Percentiles rank a stretch among this genome's conserved stretches.
These are phyloP conservation scores for Polygonum aviculare DNA, from an alignment of 148 eudicot species.

Conservation along the genomic window DNA sequence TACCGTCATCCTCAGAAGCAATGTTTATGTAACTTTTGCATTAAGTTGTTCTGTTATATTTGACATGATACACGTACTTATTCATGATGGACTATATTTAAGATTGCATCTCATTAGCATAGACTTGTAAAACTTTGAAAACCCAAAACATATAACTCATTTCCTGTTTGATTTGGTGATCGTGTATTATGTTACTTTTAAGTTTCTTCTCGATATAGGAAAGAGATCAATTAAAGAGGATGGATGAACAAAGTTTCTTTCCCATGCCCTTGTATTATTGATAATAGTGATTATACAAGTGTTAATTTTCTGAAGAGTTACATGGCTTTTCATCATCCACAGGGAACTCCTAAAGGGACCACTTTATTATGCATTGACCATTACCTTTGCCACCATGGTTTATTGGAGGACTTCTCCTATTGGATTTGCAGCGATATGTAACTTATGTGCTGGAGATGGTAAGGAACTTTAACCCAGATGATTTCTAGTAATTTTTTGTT, in stretches of 20 bases:
- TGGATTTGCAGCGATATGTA: conserved; percentile 65
- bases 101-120: background rate
- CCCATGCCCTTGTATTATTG: background rate
- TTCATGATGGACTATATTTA: too few relatives aligned
- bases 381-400: conserved; percentile 51
- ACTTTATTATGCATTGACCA: conserved; percentile 57
- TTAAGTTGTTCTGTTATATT: background rate
- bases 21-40: background rate
- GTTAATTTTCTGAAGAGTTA: background rate
- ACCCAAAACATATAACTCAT: background rate
- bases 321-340: conserved; percentile 18
- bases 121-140: background rate
- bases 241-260: background rate
- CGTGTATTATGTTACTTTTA: background rate
- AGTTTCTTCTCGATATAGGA: background rate
- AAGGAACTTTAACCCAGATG: conserved; percentile 8
- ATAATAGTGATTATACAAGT: background rate
- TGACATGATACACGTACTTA: background rate
- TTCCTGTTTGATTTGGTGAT: background rate
- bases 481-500: background rate
- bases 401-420: conserved; percentile 87
- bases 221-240: background rate
- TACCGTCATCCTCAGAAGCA: background rate
- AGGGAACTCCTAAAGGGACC: conserved; percentile 97
- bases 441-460: conserved; percentile 98